Evolutionary conservation across 1,284 basidiomycete genomes (phyloP).

Genomic region (Cutaneotrichosporon sp.): DNA sequence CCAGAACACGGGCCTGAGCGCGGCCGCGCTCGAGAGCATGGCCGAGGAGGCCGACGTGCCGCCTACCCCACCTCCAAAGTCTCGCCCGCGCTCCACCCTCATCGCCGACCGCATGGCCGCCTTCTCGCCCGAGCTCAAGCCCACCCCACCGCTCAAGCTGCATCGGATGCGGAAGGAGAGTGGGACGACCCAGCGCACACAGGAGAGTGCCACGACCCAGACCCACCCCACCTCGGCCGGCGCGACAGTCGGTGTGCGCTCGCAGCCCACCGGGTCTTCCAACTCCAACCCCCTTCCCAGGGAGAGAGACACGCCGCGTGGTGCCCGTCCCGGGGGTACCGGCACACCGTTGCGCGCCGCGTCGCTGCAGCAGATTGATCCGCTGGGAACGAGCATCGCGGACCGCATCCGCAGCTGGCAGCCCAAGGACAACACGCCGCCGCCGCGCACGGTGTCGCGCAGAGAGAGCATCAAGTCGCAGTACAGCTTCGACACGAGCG

Average conservation of each 20-base stretch:
- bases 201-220: neutral
- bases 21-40: neutral
- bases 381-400: constrained; percentile 12
- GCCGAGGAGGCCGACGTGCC: constrained; percentile 2
- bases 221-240: neutral
- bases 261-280: neutral
- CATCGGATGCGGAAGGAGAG: neutral
- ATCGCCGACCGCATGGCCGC: constrained; percentile 8
- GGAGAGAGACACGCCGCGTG: neutral
- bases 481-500: constrained; percentile 42
- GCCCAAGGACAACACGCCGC: constrained; percentile 22
- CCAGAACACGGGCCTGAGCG: neutral
- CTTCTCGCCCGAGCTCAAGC: neutral
- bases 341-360: neutral
- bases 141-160: neutral
- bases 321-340: neutral
- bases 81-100: neutral
- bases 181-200: neutral
- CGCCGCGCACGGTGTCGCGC: constrained; percentile 5
- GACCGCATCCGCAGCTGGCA: constrained; percentile 41
- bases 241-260: neutral
- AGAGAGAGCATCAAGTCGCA: constrained; percentile 15
- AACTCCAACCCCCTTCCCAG: neutral
- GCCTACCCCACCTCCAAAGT: constrained; percentile 15
- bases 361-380: neutral